A percentile compares a stretch with the other conserved stretches of the same genome.
phyloP scores from a whole-genome alignment of 495 filamentous ascomycete genomes.

The Hypoxylon cercidicola region DNA sequence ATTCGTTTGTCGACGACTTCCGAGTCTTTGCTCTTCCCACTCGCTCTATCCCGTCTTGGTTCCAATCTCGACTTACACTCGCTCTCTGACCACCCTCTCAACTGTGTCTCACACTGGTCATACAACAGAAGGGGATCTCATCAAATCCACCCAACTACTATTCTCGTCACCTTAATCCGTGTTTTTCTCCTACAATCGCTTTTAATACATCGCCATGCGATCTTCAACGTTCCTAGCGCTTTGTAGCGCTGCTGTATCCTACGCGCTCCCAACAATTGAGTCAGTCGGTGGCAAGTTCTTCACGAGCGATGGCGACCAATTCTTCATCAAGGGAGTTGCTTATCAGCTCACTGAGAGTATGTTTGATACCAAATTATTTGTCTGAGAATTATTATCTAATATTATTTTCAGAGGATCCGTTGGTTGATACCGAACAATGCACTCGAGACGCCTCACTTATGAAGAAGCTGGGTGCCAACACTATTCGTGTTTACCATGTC shows the following conservation, averaged over 20 bases:
- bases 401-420: slow-evolving; percentile 67
- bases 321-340: slow-evolving; percentile 85
- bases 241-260: slow-evolving; percentile 48
- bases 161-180: background rate
- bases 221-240: slow-evolving; percentile 46
- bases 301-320: slow-evolving; percentile 77
- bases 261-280: slow-evolving; percentile 66
- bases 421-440: slow-evolving; percentile 81
- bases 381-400: slow-evolving; percentile 7
- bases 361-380: slow-evolving; percentile 10
- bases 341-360: slow-evolving; percentile 64
- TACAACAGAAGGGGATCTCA: slow-evolving; percentile 1
- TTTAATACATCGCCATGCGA: slow-evolving; percentile 45
- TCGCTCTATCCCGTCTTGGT: slow-evolving; percentile 24
- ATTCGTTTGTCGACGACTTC: slow-evolving; percentile 35
- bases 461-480: slow-evolving; percentile 81
- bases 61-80: slow-evolving; percentile 29
- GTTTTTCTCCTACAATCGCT: slow-evolving; percentile 15
- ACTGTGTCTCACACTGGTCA: slow-evolving; percentile 10
- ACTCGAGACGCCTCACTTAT: slow-evolving; percentile 79
- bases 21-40: slow-evolving; percentile 19
- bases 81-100: slow-evolving; percentile 19
- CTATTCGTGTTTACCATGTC: slow-evolving; percentile 91
- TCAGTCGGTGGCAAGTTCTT: slow-evolving; percentile 88
- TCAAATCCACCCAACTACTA: background rate